Base-by-base conservation (phyloP, 1,284 basidiomycete species). In the Papiliotrema terrestris region DNA sequence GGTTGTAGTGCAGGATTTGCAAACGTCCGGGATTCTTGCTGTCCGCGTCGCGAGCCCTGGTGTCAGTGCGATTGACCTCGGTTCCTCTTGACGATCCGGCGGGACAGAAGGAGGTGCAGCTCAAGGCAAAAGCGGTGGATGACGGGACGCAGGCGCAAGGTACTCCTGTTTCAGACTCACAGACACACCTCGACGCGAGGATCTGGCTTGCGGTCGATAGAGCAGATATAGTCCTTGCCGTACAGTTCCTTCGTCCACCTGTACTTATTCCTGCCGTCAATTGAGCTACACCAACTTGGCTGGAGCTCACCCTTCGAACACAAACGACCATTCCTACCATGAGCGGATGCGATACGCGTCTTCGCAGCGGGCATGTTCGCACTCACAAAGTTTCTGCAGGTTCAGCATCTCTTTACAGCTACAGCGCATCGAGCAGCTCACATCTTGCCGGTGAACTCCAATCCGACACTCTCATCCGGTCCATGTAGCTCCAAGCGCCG, bases 1-100 rank as follows among this genome's bases (percentile, higher is more conserved):
- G 62, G 54, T 76, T 76, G 59, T 76, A 76, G 50, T 75, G 72
- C 50, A 76, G 48, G 2, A 76, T 67, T 59, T 73, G 68, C 22
- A 76, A 50, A 2, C 67, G 46, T 13, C 62, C 73, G 22, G 71
- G 72, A n/a, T 60, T 59, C 37, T 61, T 65, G 42, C 62, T 69
- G 41, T 63, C 60, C 2, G 62, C 52, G n/a, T 61, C 63, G 57
- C 63, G 56, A 1, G 66, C 73, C 20, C 69, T 72, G 48, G 8
- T 20, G 23, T 41, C 11, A 4, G 47, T 17, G 22, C 22, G 26
- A 14, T 38, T 13, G 19, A 15, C 22, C 22, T 20, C 2, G 23
- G 25, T 36, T 25, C 50, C 6, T 44, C 11, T 39, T 13, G 23
- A 19, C 42, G 38, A 37, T n/a, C n/a, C n/a, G n/a, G n/a, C n/a